These are phyloP conservation scores for Populus nigra DNA, from an alignment of 345 rosid genomes.

Conservation along the genomic window DNA sequence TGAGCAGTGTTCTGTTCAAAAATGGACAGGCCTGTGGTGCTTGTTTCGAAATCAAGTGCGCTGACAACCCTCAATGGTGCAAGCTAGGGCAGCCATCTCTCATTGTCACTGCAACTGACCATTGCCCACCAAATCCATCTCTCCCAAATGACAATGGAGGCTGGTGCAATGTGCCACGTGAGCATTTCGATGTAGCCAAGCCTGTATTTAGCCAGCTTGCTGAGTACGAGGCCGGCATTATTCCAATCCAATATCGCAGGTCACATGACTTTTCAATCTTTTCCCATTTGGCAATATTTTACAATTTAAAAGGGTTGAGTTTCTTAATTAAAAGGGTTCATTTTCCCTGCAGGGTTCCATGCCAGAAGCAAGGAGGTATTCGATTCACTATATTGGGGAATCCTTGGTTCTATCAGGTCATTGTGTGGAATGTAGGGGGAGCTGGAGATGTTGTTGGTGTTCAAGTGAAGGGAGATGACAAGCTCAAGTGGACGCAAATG, in stretches of 20 bases:
- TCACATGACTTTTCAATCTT: not conserved
- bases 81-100: constrained; percentile 50
- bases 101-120: constrained; percentile 67
- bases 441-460: constrained; percentile 59
- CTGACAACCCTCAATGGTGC: constrained; percentile 45
- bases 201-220: constrained; percentile 56
- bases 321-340: not conserved
- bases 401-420: constrained; percentile 57
- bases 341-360: constrained; percentile 52
- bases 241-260: constrained; percentile 71
- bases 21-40: constrained; percentile 49
- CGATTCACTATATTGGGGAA: constrained; percentile 60
- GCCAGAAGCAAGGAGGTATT: constrained; percentile 74
- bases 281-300: not conserved
- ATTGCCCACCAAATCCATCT: constrained; percentile 66
- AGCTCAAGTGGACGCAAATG: constrained; percentile 43
- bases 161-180: constrained; percentile 73
- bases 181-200: constrained; percentile 74
- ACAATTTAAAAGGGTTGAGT: not conserved
- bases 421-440: constrained; percentile 65
- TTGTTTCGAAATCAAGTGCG: constrained; percentile 51
- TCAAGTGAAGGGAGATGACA: constrained; percentile 51
- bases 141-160: constrained; percentile 55
- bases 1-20: constrained; percentile 46
- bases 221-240: constrained; percentile 50